Base-by-base conservation (phyloP, 257 asterid species). In the Paulownia fortunei region DNA sequence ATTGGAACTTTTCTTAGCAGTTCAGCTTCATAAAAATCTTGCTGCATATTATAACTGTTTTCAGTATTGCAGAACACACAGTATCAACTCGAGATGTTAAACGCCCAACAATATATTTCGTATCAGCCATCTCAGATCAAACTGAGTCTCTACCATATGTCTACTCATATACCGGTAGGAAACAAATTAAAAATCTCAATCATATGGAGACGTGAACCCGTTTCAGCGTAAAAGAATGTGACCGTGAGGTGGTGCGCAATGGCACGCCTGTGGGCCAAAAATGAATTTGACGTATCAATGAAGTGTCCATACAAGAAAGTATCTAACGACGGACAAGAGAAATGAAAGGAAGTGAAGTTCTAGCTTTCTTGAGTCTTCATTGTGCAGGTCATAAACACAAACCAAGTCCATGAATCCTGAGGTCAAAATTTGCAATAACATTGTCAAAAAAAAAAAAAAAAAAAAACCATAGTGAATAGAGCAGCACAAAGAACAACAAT, bases 261-360 rank as follows among this genome's bases (percentile, higher is more conserved):
- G 46, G 39, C 37, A 30, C 63, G 19, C 79, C 65, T 3, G 13
- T 42, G 51, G 67, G 62, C 83, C 82, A 74, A 60, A 36, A 75
- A 81, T 75, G 85, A 78, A 84, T 74, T 54, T 61, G 61, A 73
- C 16, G 56, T 58, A 52, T 63, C 67, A 36, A 46, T 61, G 60
- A 27, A 65, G 66, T 32, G 46, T 73, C 79, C 51, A 49, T 59
- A 77, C 74, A 76, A 0, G 16, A 51, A 70, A 59, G 34, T 39
- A 10, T 55, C 39, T 15, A 34, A 23, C 12, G 8, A 71, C 27
- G 59, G 3, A 65, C 24, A 64, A 18, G 54, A 56, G 37, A 61
- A 12, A 62, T 58, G 27, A 52, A 79, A 56, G 24, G 23, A 49
- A 49, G 65, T 15, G 30, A 66, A 47, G 21, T 62, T 74, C 26